Evolutionary conservation across 345 rosid genomes (phyloP).

Genomic region (Syzygium grande): DNA sequence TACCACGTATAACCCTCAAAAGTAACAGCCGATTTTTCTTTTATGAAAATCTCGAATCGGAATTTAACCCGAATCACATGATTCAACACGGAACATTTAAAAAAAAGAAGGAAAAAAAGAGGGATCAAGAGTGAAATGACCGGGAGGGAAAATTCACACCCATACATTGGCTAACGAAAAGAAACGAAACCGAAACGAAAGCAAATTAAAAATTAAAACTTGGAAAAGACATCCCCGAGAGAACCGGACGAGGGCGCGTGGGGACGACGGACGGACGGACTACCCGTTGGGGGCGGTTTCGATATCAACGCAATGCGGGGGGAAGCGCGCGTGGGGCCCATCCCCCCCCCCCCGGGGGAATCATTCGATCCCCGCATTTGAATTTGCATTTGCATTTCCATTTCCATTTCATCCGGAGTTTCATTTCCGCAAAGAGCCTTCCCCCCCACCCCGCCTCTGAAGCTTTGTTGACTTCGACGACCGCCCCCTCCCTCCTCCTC

Average conservation of each 20-base stretch:
- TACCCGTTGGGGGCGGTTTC: neutral
- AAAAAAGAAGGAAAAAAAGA: too few relatives aligned
- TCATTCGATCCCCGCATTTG: neutral
- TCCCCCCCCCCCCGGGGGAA: neutral
- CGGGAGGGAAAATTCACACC: neutral
- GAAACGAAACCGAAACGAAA: too few relatives aligned
- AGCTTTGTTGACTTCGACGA: neutral
- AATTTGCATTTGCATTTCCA: conserved; percentile 3
- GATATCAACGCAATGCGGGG: neutral
- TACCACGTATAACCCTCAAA: fast-evolving
- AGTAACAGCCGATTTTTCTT: neutral
- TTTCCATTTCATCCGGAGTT: neutral
- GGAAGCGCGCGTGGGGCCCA: neutral
- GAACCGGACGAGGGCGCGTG: neutral
- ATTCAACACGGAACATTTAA: too few relatives aligned
- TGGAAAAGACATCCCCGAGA: too few relatives aligned
- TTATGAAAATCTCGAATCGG: fast-evolving
- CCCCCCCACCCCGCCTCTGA: neutral
- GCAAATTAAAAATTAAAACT: neutral
- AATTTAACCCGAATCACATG: neutral
- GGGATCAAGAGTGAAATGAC: neutral
- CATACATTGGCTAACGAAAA: too few relatives aligned
- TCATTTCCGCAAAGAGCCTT: neutral
- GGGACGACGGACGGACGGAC: neutral
- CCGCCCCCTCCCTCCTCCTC: neutral